Conservation (phyloP, 257 asterid species). For the Henckelia pumila region DNA sequence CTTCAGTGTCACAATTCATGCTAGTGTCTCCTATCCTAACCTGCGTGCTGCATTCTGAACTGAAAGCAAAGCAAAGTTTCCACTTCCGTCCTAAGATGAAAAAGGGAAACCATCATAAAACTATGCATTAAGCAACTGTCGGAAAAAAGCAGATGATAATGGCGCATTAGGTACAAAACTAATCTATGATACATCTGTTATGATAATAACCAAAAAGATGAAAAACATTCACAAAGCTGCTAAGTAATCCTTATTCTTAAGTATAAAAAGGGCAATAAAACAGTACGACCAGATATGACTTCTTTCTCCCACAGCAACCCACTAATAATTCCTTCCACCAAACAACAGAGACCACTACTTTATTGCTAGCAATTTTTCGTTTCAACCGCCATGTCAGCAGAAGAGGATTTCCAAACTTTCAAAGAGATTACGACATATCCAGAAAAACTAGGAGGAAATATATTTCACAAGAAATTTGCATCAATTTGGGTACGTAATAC, state of each 20-base stretch:
- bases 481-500: not conserved
- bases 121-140: not conserved
- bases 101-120: slow-evolving; percentile 18
- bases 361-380: not conserved
- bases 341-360: not conserved
- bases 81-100: slow-evolving; percentile 29
- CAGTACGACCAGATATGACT: not conserved
- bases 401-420: not conserved
- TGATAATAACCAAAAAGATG: not conserved
- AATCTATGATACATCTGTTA: not conserved
- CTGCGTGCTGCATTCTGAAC: slow-evolving; percentile 23
- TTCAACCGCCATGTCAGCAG: not conserved
- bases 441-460: not conserved
- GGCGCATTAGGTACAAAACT: not conserved
- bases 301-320: not conserved
- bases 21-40: slow-evolving; percentile 31
- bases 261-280: not conserved
- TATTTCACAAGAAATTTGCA: not conserved
- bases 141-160: not conserved
- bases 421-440: not conserved
- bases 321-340: not conserved
- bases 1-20: slow-evolving; percentile 20
- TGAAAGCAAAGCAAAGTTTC: slow-evolving; percentile 25
- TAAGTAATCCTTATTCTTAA: not conserved
- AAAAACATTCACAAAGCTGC: not conserved